Evolutionary conservation across 78 protist genomes (phyloP), one percentile per base, ranked within the genome.

Genomic region (Carpediemonas membranifera): DNA sequence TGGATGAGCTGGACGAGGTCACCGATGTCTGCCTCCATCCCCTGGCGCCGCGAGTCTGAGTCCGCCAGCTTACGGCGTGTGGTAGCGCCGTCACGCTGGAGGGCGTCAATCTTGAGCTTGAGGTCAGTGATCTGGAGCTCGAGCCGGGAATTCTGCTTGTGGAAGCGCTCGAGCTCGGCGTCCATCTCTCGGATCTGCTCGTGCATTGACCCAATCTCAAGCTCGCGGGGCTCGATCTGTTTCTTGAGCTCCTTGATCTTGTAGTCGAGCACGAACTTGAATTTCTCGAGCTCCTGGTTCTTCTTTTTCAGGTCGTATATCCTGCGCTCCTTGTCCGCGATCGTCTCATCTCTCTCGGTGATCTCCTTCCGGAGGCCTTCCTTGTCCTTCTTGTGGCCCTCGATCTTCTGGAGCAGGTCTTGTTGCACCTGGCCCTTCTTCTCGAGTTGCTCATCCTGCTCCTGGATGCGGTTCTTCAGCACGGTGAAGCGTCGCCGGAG

Each of bases 251-350:
- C 84, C 58, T 75, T 65, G 78, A 80, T 83, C 63, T 82, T 86
- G 76, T 75, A 73, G 53, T 84, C 87, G 50, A 87, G 78, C n/a
- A 87, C 91, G 59, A 83, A 82, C 73, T 83, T 83, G 69, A 80
- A 77, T 65, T 87, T 87, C 41, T 87, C 92, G 30, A 81, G 59
- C 68, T 82, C 84, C 61, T 84, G 87, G 70, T 87, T 87, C 76
- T 77, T 77, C 74, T 79, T 82, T 74, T 87, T 87, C 36, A 87
- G 72, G 25, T 84, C 92, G 72, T 73, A 76, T 31, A 87, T 81
- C 7, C 82, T 61, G 44, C 75, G 59, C 65, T 87, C 88, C 61
- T 81, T 81, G 77, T 87, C 92, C 1, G 73, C 65, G 33, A 87
- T 80, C 21, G 86, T 81, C 30, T 76, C 82, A 70, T 87, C 83